Conservation (phyloP, 805 yeast genomes). For the Pichia heedii region DNA sequence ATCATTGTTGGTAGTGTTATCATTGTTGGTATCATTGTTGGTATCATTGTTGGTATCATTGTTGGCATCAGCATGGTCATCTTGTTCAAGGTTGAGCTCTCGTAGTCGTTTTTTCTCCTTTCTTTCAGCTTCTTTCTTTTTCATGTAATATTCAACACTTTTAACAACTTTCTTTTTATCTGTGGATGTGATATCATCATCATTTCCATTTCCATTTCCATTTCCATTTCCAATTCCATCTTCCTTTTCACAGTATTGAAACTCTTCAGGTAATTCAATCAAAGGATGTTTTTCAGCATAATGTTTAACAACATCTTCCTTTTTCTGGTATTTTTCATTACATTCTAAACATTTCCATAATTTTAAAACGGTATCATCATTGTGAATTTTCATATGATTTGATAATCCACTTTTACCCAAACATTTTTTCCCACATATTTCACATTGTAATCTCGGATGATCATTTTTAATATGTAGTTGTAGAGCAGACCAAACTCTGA, state of each 20-base stretch:
- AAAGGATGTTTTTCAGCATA: slow-evolving; percentile 36
- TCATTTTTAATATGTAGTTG: slow-evolving; percentile 61
- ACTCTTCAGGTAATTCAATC: slow-evolving; percentile 12
- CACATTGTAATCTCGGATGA: slow-evolving; percentile 64
- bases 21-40: too few species aligned
- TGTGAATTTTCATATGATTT: slow-evolving; percentile 70
- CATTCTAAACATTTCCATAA: slow-evolving; percentile 64
- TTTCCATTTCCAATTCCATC: not conserved
- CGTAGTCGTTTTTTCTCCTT: not conserved
- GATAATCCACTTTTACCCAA: slow-evolving; percentile 62
- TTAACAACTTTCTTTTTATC: too few species aligned
- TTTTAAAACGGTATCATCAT: slow-evolving; percentile 39
- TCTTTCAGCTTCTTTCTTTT: not conserved
- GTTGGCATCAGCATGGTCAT: not conserved
- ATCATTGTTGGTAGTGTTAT: too few species aligned
- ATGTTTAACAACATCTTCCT: slow-evolving; percentile 49
- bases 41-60: too few species aligned
- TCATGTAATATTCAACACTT: not conserved
- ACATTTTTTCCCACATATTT: slow-evolving; percentile 59
- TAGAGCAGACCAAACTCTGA: slow-evolving; percentile 65
- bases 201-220: not conserved
- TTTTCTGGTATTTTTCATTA: slow-evolving; percentile 40
- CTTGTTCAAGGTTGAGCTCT: not conserved
- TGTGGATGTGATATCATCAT: too few species aligned
- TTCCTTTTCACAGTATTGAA: slow-evolving; percentile 5